phyloP scores from a whole-genome alignment of 2,329 filamentous ascomycete species.

The Xylaria multiplex region DNA sequence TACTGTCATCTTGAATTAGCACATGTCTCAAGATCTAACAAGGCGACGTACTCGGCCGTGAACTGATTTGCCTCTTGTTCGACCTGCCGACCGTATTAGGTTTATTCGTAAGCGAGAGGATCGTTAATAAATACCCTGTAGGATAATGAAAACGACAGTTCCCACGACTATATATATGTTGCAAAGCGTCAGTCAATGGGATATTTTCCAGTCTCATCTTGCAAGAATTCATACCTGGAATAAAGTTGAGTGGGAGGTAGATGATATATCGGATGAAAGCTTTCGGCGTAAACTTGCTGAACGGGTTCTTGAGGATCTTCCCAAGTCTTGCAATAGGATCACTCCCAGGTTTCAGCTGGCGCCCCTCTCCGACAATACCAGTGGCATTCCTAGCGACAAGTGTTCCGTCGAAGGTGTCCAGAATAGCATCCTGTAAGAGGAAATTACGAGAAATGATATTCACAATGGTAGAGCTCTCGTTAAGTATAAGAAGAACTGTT shows the following conservation, averaged over 20 bases:
- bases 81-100: constrained; percentile 51
- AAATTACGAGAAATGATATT: constrained; percentile 72
- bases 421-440: constrained; percentile 80
- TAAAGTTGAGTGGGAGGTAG: constrained; percentile 91
- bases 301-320: constrained; percentile 66
- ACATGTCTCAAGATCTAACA: constrained; percentile 40
- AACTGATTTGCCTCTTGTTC: constrained; percentile 59
- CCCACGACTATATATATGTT: constrained; percentile 69
- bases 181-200: constrained; percentile 7
- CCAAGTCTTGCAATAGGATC: constrained; percentile 68
- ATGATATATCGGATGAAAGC: constrained; percentile 81
- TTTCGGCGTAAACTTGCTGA: constrained; percentile 65
- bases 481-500: constrained; percentile 74
- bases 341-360: constrained; percentile 73
- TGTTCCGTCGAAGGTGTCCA: constrained; percentile 89
- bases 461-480: constrained; percentile 68
- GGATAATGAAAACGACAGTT: constrained; percentile 79
- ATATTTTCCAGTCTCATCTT: constrained; percentile 6
- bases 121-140: constrained; percentile 67
- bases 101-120: background rate
- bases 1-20: constrained; percentile 71
- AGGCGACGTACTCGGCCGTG: constrained; percentile 63
- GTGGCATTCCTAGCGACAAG: constrained; percentile 62
- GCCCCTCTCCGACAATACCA: constrained; percentile 76
- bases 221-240: constrained; percentile 64